These are phyloP conservation scores for Lagenidium sp. DNA, from an alignment of 352 stramenopile species.

Conservation along the genomic window DNA sequence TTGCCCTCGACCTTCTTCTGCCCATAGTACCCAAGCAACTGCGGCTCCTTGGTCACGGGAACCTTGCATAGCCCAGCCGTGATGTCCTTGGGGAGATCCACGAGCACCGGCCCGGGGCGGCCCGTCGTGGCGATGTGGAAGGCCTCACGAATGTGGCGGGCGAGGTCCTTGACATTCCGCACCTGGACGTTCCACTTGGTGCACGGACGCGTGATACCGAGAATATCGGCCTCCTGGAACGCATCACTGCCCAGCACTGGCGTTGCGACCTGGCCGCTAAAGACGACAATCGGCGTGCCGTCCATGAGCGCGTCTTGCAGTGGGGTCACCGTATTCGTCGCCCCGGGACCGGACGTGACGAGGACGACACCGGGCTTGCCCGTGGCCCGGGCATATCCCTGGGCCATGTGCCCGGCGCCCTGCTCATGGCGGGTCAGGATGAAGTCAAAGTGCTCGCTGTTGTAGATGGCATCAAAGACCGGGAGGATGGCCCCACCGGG, in stretches of 20 bases:
- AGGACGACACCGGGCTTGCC: constrained; percentile 89
- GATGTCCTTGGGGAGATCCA: constrained; percentile 96
- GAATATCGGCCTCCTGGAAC: constrained; percentile 87
- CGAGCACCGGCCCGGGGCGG: constrained; percentile 89
- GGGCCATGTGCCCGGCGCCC: constrained; percentile 78
- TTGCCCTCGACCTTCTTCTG: constrained; percentile 78
- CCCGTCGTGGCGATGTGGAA: constrained; percentile 94
- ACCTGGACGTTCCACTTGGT: constrained; percentile 98
- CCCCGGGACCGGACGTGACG: constrained; percentile 90
- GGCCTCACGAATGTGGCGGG: constrained; percentile 92
- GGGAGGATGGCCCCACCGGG: constrained; percentile 91
- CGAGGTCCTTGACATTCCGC: constrained; percentile 92
- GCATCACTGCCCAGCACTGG: constrained; percentile 88
- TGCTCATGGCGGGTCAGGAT: constrained; percentile 78
- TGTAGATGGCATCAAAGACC: constrained; percentile 93
- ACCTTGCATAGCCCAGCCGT: constrained; percentile 71
- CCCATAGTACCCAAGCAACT: constrained; percentile 81
- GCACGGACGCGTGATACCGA: constrained; percentile 84
- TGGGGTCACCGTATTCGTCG: constrained; percentile 92
- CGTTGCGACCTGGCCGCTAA: constrained; percentile 92
- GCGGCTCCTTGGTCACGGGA: constrained; percentile 58
- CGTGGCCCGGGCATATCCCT: constrained; percentile 76
- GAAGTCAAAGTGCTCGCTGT: constrained; percentile 78
- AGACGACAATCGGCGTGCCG: constrained; percentile 91
- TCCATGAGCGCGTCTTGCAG: constrained; percentile 94